Conservation (phyloP, 2,329 filamentous ascomycete species). For the Fusarium tricinctum region DNA sequence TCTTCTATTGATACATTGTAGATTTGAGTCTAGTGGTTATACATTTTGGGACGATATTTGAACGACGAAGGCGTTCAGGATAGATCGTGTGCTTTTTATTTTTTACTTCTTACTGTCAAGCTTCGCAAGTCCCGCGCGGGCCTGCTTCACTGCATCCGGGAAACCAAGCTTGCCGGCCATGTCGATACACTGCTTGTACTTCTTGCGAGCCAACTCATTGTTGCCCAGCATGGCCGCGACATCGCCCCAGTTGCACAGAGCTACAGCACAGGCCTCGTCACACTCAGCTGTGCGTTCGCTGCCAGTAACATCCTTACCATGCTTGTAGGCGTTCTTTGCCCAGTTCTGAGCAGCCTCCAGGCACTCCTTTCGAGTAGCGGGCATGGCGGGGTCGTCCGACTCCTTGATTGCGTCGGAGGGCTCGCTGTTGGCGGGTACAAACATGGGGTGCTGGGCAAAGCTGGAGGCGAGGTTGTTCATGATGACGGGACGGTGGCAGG, state of each 20-base stretch:
- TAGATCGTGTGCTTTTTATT: neutral
- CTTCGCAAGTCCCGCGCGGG: conserved; percentile 64
- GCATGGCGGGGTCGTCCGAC: conserved; percentile 51
- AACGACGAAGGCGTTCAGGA: neutral
- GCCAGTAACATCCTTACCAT: conserved; percentile 74
- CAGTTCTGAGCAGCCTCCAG: conserved; percentile 80
- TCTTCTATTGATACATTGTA: conserved; percentile 30
- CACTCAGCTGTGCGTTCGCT: conserved; percentile 82
- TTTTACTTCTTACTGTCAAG: conserved; percentile 37
- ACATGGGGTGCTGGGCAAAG: conserved; percentile 75
- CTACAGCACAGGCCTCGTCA: conserved; percentile 84
- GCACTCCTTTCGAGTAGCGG: conserved; percentile 69
- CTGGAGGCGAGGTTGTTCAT: conserved; percentile 88
- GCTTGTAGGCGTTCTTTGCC: conserved; percentile 81
- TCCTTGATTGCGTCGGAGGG: conserved; percentile 50
- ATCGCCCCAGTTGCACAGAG: conserved; percentile 88
- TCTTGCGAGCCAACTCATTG: conserved; percentile 72
- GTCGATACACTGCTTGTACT: conserved; percentile 77
- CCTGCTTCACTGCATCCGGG: conserved; percentile 65
- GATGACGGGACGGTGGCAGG: conserved; percentile 84
- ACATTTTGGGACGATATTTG: neutral
- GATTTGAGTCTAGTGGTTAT: conserved; percentile 9
- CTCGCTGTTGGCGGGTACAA: conserved; percentile 48
- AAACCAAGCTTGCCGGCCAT: conserved; percentile 70
- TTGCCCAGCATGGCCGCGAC: conserved; percentile 83